phyloP scores from a whole-genome alignment of 306 rosid genomes.

The Astragalus glycyphyllos region DNA sequence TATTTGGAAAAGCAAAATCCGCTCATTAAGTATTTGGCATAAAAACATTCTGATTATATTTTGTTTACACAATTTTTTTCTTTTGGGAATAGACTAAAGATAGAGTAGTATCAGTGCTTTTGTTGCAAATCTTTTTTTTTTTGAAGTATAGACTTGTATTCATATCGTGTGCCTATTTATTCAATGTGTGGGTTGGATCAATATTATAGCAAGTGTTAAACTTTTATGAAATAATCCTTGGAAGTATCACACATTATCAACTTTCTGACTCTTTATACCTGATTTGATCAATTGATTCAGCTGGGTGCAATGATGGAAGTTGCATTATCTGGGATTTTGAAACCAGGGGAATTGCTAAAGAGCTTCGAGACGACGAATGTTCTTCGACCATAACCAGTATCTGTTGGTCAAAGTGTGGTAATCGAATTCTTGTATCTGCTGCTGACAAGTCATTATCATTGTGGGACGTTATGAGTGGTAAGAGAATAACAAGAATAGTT shows the following conservation, averaged over 20 bases:
- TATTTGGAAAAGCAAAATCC: not conserved
- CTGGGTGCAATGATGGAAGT: slow-evolving; percentile 97
- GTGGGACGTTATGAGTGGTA: slow-evolving; percentile 83
- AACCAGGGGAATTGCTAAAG: slow-evolving; percentile 93
- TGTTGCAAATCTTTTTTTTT: not conserved
- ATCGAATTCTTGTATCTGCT: slow-evolving; percentile 68
- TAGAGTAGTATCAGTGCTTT: not conserved
- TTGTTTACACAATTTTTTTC: not conserved
- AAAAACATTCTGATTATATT: not conserved
- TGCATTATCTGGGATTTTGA: slow-evolving; percentile 95
- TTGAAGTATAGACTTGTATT: slow-evolving; percentile 8
- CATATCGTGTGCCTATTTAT: slow-evolving; percentile 4
- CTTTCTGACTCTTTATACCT: slow-evolving; percentile 37
- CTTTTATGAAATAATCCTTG: slow-evolving; percentile 22
- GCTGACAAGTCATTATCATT: slow-evolving; percentile 86
- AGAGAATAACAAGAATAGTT: slow-evolving; percentile 62
- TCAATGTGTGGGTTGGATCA: slow-evolving; percentile 24
- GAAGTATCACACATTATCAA: slow-evolving; percentile 23
- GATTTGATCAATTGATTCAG: slow-evolving; percentile 55
- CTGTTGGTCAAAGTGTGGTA: slow-evolving; percentile 47
- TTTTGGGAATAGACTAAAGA: not conserved
- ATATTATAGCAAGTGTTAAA: slow-evolving; percentile 10
- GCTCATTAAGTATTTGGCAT: not conserved
- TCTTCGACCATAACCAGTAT: slow-evolving; percentile 57
- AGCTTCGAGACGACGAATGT: slow-evolving; percentile 78